These are phyloP conservation scores for Phytophthora ohioensis DNA, from an alignment of 352 stramenopile genomes.

Conservation along the genomic window DNA sequence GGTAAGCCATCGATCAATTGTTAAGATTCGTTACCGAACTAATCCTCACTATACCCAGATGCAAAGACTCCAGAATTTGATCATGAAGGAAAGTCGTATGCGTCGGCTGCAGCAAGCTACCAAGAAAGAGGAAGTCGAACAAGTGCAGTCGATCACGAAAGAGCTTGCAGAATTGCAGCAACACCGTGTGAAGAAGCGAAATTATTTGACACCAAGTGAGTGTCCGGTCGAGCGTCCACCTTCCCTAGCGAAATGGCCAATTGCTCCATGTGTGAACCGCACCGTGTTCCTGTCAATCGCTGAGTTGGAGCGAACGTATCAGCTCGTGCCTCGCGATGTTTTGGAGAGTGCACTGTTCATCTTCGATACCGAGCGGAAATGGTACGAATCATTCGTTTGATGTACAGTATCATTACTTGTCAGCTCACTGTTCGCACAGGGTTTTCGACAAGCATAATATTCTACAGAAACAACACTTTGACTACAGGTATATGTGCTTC, in stretches of 20 bases:
- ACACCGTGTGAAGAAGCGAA: conserved; percentile 30
- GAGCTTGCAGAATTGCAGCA: conserved; percentile 50
- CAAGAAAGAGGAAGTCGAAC: conserved; percentile 53
- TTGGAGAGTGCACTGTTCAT: conserved; percentile 68
- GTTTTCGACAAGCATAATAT: conserved; percentile 74
- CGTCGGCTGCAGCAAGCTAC: conserved; percentile 70
- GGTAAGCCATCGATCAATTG: conserved; percentile 32
- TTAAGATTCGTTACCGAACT: not conserved
- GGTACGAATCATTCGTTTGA: conserved; percentile 35
- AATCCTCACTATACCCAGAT: conserved; percentile 43
- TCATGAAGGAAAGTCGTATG: conserved; percentile 76
- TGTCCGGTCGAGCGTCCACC: conserved; percentile 40
- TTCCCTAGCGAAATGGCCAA: conserved; percentile 65
- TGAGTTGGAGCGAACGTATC: conserved; percentile 66
- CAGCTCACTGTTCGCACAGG: conserved; percentile 27
- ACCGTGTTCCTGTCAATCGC: conserved; percentile 83
- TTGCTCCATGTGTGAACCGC: conserved; percentile 56
- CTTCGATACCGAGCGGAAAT: conserved; percentile 77
- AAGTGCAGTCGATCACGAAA: conserved; percentile 67
- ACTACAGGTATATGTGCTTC: conserved; percentile 83
- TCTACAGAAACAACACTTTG: conserved; percentile 75
- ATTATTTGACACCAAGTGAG: conserved; percentile 27
- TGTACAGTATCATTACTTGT: not conserved
- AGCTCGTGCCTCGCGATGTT: conserved; percentile 71
- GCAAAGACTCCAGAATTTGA: conserved; percentile 59